Evolutionary conservation across 768 basidiomycete genomes (phyloP), one percentile per base, ranked within the genome.

Genomic region (Xanthoconium purpureum): DNA sequence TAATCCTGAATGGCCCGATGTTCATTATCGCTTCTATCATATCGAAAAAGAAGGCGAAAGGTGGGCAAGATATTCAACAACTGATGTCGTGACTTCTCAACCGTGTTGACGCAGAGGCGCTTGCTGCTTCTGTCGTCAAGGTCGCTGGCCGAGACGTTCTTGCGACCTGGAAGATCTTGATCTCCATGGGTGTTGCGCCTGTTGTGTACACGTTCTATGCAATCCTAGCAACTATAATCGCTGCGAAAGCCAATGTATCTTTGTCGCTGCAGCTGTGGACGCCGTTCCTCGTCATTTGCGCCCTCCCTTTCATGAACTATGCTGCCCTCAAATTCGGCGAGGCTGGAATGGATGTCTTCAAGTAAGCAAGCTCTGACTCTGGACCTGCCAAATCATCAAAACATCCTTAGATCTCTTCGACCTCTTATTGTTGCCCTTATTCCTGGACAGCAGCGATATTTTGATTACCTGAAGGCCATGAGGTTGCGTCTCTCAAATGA

Each of bases 301-400:
- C 84, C 3, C 72, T 98, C 32, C 96, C 96, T 14, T 84, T 91
- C 70, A 88, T 96, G 77, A 94, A 91, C 54, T 91, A 89, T 66
- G 91, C 93, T 6, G 92, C 96, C 7, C 81, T 98, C 50, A 96
- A 97, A 72, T 98, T 98, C 65, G 96, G 96, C 42, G 96, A 98
- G 71, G 96, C 95, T 35, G 96, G 95, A 24, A 88, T 97, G 84
- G 96, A 98, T 65, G 94, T 98, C 29, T 78, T 94, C 52, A 98
- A 98, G 94, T 95, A 64, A 62, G 89, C 74, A n/a, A 47, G 47
- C 33, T n/a, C 18, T 11, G 50, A 49, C 43, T 47, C 17, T 35
- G 18, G 49, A 30, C 30, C 36, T 15, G 33, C 46, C 32, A 48
- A 49, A 50, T 55, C 11, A 47, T 58, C 47, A 52, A 63, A 12